phyloP scores from a whole-genome alignment of 345 rosid genomes.

The Boechera retrofracta region DNA sequence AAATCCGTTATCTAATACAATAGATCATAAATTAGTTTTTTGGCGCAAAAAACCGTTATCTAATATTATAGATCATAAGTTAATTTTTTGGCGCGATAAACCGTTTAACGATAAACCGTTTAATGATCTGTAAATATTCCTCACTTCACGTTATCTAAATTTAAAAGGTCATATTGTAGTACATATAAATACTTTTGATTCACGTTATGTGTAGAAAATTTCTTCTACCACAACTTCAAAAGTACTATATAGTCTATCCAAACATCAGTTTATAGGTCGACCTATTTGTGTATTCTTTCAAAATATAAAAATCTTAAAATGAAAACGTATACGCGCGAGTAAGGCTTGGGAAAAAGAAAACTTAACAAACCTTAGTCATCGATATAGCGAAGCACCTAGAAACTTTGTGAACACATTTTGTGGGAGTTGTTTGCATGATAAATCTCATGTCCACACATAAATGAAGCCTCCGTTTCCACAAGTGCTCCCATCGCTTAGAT shows the following conservation, averaged over 20 bases:
- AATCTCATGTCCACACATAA: constrained; percentile 13
- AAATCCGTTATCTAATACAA: no score
- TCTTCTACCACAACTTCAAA: neutral
- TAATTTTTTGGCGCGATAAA: neutral
- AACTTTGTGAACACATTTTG: neutral
- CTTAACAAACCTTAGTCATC: constrained; percentile 17
- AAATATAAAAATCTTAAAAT: neutral
- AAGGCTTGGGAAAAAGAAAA: neutral
- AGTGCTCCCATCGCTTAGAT: neutral
- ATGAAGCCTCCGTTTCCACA: constrained; percentile 12
- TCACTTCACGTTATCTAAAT: neutral
- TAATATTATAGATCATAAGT: neutral
- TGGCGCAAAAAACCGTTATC: no score
- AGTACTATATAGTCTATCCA: neutral
- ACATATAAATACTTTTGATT: no score
- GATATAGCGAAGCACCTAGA: neutral
- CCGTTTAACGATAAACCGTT: neutral
- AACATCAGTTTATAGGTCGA: neutral
- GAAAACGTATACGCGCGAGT: neutral
- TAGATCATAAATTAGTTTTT: no score
- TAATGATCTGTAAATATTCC: no score
- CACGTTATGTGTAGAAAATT: neutral
- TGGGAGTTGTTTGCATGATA: neutral
- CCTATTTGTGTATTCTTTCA: neutral
- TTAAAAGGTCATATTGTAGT: no score